Evolutionary conservation across 2,329 filamentous ascomycete species (phyloP).

Genomic region (Fusarium veterinarium): DNA sequence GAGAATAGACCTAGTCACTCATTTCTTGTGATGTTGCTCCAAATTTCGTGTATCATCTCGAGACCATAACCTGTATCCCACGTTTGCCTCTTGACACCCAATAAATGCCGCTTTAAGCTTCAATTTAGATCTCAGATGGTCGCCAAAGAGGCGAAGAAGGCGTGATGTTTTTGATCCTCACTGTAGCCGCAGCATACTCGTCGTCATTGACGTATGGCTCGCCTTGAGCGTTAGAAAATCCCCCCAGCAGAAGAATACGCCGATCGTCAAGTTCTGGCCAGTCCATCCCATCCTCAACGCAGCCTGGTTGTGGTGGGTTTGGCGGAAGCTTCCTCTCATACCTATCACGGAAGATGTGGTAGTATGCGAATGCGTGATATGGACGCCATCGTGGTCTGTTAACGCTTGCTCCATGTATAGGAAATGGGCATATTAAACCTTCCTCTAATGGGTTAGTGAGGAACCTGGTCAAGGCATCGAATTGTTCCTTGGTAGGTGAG

Average conservation of each 20-base stretch:
- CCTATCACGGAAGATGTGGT: slow-evolving; percentile 31
- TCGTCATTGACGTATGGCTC: not conserved
- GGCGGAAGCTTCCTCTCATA: not conserved
- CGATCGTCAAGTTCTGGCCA: slow-evolving; percentile 14
- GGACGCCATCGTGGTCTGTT: slow-evolving; percentile 29
- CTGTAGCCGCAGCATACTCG: not conserved
- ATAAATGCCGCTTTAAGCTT: too few species aligned
- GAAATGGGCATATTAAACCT: not conserved
- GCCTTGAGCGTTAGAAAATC: not conserved
- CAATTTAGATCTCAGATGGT: not conserved
- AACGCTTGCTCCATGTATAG: not conserved
- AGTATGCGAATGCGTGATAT: slow-evolving; percentile 10
- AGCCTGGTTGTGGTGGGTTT: not conserved
- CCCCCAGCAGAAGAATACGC: not conserved
- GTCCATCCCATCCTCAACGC: not conserved
- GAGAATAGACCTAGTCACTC: not conserved
- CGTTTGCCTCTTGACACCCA: too few species aligned
- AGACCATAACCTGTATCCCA: too few species aligned
- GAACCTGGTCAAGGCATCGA: not conserved
- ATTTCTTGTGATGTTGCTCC: accelerated
- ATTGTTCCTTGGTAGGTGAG: slow-evolving; percentile 16
- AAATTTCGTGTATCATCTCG: not conserved
- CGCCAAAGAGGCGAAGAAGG: not conserved
- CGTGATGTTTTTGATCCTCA: slow-evolving; percentile 5
- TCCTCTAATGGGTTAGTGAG: not conserved